Evolutionary conservation across 768 basidiomycete genomes (phyloP), one percentile per base, ranked within the genome.

Genomic region (Thelephora aurantiotincta): DNA sequence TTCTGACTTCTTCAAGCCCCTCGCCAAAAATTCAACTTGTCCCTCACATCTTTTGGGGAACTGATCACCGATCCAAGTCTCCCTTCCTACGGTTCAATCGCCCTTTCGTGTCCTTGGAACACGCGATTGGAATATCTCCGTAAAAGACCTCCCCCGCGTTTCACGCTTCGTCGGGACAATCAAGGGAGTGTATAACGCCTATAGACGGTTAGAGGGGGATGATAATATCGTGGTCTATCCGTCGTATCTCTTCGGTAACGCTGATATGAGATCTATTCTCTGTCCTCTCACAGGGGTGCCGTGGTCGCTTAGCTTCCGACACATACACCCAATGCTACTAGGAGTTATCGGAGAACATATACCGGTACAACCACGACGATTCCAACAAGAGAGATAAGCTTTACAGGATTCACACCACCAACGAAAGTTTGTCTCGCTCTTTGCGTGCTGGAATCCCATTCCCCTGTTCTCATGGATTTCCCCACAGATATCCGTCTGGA

Each of bases 51-150:
- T n/a, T n/a, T n/a, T n/a, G n/a, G n/a, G n/a, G n/a, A n/a, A n/a
- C n/a, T n/a, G n/a, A n/a, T n/a, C n/a, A n/a, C n/a, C n/a, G n/a
- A n/a, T n/a, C n/a, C n/a, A n/a, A n/a, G n/a, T n/a, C n/a, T n/a
- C n/a, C n/a, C n/a, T n/a, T n/a, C n/a, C n/a, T n/a, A n/a, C n/a
- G n/a, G n/a, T n/a, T n/a, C n/a, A n/a, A n/a, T n/a, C n/a, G n/a
- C n/a, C n/a, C n/a, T n/a, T 23, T 70, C 60, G 11, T 64, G 74
- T 47, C 71, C 74, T 0, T 77, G 64, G 47, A 61, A 59, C 13
- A 66, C 63, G 3, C 72, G 68, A 5, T 62, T 83, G 6, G 78
- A 83, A 61, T 82, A 34, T 75, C 81, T n/a, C 67, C 72, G 14
- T 1, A 64, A 55, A 22, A 57, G 0, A 60, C 59, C 13, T 55